Evolutionary conservation across 352 stramenopile species (phyloP), one percentile per base, ranked within the genome.

Genomic region (Bremia lactucae): DNA sequence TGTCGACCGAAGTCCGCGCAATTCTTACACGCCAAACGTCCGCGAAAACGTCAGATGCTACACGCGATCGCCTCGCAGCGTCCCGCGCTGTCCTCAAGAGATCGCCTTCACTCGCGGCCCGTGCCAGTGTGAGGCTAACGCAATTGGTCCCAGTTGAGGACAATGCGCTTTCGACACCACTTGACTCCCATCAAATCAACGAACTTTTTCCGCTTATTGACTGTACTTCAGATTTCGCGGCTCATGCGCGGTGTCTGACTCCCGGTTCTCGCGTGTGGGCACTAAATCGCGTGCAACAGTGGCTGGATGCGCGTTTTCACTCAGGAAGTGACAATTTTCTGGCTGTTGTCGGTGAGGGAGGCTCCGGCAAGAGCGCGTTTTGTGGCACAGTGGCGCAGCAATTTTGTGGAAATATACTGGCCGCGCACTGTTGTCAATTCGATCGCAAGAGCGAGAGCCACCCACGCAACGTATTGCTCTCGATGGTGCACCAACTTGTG

Each of bases 201-300:
- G 70, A 87, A n/a, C 63, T 87, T 52, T 90, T 90, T 57, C 77
- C 77, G 20, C 55, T 84, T 8, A 60, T 90, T n/a, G 77, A 87
- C 57, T 75, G 51, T 24, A 66, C 63, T 6, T 55, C 55, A 1
- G 74, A 86, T 14, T 52, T 84, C 4, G 46, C 67, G 8, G 42
- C 55, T 4, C 57, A 79, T 36, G 53, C 77, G 2, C 58, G 59
- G 2, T 50, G 48, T 1, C 50, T 78, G 20, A 65, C 74, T 11
- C 50, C 70, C 6, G 62, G 66, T 4, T 69, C 74, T 13, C 74
- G 80, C 15, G 57, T 66, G 28, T 92, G 76, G 76, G 75, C 65
- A 4, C 40, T 89, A 6, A 65, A 65, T 8, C 74, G 67, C n/a
- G 64, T 87, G n/a, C 54, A 81, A 23, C 59, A 86, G 21, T 92